phyloP scores from a whole-genome alignment of 2,329 filamentous ascomycete genomes.

The Colletotrichum plurivorum region DNA sequence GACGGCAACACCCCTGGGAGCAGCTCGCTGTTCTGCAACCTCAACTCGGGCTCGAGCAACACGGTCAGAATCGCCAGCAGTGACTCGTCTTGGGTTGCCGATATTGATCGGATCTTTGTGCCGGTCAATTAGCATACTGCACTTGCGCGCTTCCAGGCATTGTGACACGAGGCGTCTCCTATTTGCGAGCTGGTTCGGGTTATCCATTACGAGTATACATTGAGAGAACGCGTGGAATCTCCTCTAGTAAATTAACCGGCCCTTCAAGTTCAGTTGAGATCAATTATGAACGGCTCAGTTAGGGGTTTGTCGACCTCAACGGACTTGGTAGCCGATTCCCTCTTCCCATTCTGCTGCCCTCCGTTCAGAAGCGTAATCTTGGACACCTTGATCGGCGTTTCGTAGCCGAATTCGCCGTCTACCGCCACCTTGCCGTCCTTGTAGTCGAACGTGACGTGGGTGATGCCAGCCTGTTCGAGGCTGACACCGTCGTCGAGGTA shows the following conservation, averaged over 20 bases:
- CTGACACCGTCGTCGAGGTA: slow-evolving; percentile 84
- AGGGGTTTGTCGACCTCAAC: slow-evolving; percentile 44
- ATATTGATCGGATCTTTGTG: slow-evolving; percentile 69
- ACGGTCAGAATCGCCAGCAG: slow-evolving; percentile 62
- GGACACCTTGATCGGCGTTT: slow-evolving; percentile 57
- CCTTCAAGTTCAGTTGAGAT: slow-evolving; percentile 13
- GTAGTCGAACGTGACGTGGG: slow-evolving; percentile 73
- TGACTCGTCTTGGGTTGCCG: slow-evolving; percentile 58
- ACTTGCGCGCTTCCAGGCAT: background rate
- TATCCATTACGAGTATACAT: too few species aligned
- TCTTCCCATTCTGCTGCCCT: slow-evolving; percentile 23
- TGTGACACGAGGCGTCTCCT: background rate
- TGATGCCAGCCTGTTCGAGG: slow-evolving; percentile 70
- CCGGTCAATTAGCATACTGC: slow-evolving; percentile 50
- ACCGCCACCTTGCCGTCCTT: slow-evolving; percentile 64
- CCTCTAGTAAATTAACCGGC: too few species aligned
- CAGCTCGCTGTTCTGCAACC: slow-evolving; percentile 62
- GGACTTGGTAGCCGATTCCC: slow-evolving; percentile 35
- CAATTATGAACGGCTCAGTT: slow-evolving; percentile 39
- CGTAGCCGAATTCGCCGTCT: slow-evolving; percentile 69
- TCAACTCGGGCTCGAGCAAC: slow-evolving; percentile 63
- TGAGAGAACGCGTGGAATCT: too few species aligned
- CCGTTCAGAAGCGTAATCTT: slow-evolving; percentile 63
- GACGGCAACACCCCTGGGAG: slow-evolving; percentile 57
- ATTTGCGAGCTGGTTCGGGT: background rate